Evolutionary conservation across 2,329 filamentous ascomycete species (phyloP).

Genomic region (Pseudogymnoascus sp.): DNA sequence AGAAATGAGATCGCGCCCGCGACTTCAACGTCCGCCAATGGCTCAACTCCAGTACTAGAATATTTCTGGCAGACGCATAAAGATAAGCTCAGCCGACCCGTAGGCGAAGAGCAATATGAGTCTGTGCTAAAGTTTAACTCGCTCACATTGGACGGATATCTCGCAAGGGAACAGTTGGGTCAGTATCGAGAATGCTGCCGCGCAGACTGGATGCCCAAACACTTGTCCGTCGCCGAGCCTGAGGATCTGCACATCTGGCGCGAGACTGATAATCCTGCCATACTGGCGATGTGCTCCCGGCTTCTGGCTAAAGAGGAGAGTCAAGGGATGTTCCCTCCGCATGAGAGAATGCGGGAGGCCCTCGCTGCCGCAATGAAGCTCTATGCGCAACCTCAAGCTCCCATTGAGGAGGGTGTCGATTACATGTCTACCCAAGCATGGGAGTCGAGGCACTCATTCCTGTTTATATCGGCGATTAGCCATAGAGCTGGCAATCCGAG

Average conservation of each 20-base stretch:
- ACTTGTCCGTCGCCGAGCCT: slow-evolving; percentile 14
- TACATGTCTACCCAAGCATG: neutral
- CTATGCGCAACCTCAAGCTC: slow-evolving; percentile 9
- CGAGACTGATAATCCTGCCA: slow-evolving; percentile 13
- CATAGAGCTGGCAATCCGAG: slow-evolving; percentile 15
- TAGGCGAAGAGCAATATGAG: neutral
- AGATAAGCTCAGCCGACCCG: neutral
- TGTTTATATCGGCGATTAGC: slow-evolving; percentile 14
- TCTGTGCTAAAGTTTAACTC: neutral
- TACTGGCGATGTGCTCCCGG: slow-evolving; percentile 16
- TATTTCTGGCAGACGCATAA: neutral
- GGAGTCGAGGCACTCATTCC: slow-evolving; percentile 6
- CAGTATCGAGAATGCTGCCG: slow-evolving; percentile 15
- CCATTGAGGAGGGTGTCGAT: neutral
- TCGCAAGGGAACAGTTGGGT: slow-evolving; percentile 5
- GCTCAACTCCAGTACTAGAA: neutral
- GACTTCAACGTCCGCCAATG: neutral
- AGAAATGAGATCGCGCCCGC: neutral
- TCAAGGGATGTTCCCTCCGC: slow-evolving; percentile 2
- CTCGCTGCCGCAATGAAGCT: slow-evolving; percentile 12
- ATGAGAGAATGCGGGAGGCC: slow-evolving; percentile 9
- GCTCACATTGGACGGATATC: neutral
- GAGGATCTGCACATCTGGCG: slow-evolving; percentile 14
- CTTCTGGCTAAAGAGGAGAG: slow-evolving; percentile 14
- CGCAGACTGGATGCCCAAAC: slow-evolving; percentile 16